Evolutionary conservation across 768 basidiomycete species (phyloP).

Genomic region (Lentinula guzmanii): DNA sequence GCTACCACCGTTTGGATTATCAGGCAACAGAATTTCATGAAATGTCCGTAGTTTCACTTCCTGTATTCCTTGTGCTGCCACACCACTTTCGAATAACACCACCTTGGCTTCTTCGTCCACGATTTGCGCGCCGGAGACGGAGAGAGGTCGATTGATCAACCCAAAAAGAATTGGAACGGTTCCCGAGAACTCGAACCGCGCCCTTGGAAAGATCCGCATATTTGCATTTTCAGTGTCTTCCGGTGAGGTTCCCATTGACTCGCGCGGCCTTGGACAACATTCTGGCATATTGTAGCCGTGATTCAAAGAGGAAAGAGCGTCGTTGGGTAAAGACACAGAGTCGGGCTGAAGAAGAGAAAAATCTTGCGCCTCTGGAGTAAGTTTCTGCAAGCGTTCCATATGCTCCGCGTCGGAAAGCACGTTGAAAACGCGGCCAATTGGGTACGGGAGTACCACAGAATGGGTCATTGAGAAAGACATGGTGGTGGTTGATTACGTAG

Average conservation of each 20-base stretch:
- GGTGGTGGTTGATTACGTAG: background rate
- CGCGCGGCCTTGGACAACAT: background rate
- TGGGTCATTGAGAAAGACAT: conserved; percentile 2
- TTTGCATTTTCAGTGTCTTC: background rate
- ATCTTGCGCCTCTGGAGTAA: background rate
- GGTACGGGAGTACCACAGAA: background rate
- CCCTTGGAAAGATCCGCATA: background rate
- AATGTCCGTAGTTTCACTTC: background rate
- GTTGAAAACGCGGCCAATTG: background rate
- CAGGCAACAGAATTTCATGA: background rate
- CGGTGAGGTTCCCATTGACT: background rate
- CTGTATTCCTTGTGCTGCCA: background rate
- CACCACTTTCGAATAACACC: background rate
- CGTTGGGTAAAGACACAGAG: background rate
- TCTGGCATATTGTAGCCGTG: background rate
- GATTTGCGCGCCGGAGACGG: background rate
- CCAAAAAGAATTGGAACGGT: background rate
- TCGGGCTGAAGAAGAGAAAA: background rate
- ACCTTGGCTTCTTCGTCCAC: background rate
- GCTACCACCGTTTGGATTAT: no score
- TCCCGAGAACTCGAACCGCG: background rate
- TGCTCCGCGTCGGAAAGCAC: background rate
- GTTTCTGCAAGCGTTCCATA: background rate
- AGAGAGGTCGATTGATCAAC: background rate
- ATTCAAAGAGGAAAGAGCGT: background rate